A percentile compares a stretch with the other conserved stretches of the same genome.
Evolutionary conservation across 306 rosid species (phyloP).

Genomic region (Alnus rubra): DNA sequence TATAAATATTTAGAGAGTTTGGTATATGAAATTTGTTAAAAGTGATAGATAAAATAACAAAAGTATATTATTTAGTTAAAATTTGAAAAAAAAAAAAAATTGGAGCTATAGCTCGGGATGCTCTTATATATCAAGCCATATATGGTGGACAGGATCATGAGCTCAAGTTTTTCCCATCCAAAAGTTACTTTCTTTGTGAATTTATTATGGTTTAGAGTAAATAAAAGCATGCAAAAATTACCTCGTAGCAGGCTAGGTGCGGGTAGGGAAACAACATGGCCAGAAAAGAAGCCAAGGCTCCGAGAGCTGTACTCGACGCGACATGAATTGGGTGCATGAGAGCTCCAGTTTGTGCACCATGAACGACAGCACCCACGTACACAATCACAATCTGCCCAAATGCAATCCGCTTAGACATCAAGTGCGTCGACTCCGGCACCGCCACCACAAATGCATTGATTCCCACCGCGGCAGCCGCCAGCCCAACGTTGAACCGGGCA

Average conservation of each 20-base stretch:
- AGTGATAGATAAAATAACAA: no score
- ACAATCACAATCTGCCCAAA: slow-evolving; percentile 75
- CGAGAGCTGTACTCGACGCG: slow-evolving; percentile 58
- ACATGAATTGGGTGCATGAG: slow-evolving; percentile 52
- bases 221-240: slow-evolving; percentile 10
- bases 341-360: slow-evolving; percentile 39
- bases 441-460: slow-evolving; percentile 53
- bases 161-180: no score
- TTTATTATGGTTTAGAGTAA: no score
- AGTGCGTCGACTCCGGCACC: slow-evolving; percentile 51
- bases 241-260: slow-evolving; percentile 52
- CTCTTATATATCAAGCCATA: no score
- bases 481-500: slow-evolving; percentile 10
- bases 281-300: slow-evolving; percentile 68
- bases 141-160: no score
- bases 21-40: no score
- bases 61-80: no score
- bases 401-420: slow-evolving; percentile 68
- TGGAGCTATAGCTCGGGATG: no score
- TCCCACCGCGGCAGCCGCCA: slow-evolving; percentile 44
- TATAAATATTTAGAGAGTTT: no score
- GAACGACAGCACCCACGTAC: slow-evolving; percentile 55
- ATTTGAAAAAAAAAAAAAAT: no score
- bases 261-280: slow-evolving; percentile 74
- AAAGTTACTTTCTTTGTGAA: no score